Evolutionary conservation across 441 rosid genomes (phyloP), one percentile per base, ranked within the genome.

Genomic region (Populus hybrid): DNA sequence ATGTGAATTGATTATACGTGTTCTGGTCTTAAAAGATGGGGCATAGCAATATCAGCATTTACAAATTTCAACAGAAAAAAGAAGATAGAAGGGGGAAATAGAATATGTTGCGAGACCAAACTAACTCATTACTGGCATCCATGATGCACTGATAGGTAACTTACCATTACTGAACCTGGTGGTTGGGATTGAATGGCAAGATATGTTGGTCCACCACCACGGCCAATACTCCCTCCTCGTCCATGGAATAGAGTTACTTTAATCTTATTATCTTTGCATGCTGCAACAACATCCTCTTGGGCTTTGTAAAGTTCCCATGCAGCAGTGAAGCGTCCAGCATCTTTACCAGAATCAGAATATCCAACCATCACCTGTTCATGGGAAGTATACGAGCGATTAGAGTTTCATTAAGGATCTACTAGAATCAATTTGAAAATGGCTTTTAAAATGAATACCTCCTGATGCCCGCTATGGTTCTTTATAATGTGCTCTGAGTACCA

Each of bases 241-340:
- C 98, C 98, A 84, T 95, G 98, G 87, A 95, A 95, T 42, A 93
- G 87, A 50, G 98, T 92, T 75, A 95, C 91, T 88, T 92, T 93
- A 59, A 95, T 92, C 70, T 96, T 96, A 82, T 80, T 89, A 73
- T 93, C 97, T 71, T 90, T 90, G 87, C 98, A 95, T 34, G 97
- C 98, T 57, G 94, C 92, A 57, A 93, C 98, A 84, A 93, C 98
- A 86, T 94, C 94, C 86, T 93, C 98, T 79, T 93, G 98, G 73
- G 98, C 98, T 85, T 94, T 94, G 90, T 94, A 94, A 71, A 94
- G 95, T 83, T 95, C 98, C 98, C 98, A 95, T 21, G 98, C 98
- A 77, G 98, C 98, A 67, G 98, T 90, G 84, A 95, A 95, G 76
- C 98, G 92, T 23, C 98, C 98, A 46, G 98, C 98, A 82, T 93